These are phyloP conservation scores for Cordyceps javanica DNA, from an alignment of 2,329 filamentous ascomycete genomes.

Conservation along the genomic window DNA sequence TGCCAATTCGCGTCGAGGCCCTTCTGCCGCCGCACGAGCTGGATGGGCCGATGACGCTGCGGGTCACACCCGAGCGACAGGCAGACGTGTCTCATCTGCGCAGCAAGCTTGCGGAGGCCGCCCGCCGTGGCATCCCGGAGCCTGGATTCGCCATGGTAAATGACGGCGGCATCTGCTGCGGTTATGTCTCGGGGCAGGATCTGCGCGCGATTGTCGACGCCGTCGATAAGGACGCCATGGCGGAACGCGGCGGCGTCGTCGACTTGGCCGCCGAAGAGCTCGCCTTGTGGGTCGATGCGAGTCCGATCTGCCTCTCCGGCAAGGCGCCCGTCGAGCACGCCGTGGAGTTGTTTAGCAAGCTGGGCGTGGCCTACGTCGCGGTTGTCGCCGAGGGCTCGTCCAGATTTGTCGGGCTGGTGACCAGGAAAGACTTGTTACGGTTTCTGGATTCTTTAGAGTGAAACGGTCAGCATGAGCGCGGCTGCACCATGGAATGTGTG, in stretches of 20 bases:
- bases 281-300: constrained; percentile 45
- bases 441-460: constrained; percentile 7
- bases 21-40: not conserved
- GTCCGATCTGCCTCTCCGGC: constrained; percentile 42
- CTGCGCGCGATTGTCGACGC: constrained; percentile 43
- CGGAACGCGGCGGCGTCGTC: constrained; percentile 20
- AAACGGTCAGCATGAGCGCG: not conserved
- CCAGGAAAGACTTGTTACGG: constrained; percentile 46
- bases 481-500: too few relatives aligned
- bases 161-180: constrained; percentile 39
- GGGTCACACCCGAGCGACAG: not conserved
- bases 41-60: not conserved
- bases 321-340: constrained; percentile 52
- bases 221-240: constrained; percentile 16
- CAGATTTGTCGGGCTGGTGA: constrained; percentile 44
- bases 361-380: constrained; percentile 48
- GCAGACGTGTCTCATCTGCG: not conserved
- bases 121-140: constrained; percentile 32
- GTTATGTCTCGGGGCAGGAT: constrained; percentile 49
- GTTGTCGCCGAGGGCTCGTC: constrained; percentile 46
- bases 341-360: constrained; percentile 53
- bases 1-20: not conserved
- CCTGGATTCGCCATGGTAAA: constrained; percentile 51
- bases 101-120: constrained; percentile 23
- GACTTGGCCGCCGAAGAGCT: constrained; percentile 30